phyloP scores from a whole-genome alignment of 768 basidiomycete species.

The Heimioporus sp. region DNA sequence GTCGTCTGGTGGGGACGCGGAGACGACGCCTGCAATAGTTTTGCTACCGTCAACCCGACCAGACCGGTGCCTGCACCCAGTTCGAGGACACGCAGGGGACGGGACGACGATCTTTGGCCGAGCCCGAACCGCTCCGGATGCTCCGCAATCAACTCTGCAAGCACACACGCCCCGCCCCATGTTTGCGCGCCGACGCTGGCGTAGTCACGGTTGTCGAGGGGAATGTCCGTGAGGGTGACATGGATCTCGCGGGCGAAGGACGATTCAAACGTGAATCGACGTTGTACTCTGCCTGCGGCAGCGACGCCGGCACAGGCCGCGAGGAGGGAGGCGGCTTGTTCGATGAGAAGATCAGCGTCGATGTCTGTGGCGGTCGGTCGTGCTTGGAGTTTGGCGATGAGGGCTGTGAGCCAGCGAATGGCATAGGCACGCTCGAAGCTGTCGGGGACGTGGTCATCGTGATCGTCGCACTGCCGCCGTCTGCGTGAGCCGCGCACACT shows the following conservation, averaged over 20 bases:
- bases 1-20: constrained; percentile 7
- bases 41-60: constrained; percentile 42
- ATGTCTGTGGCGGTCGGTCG: background rate
- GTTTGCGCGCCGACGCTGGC: constrained; percentile 81
- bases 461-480: constrained; percentile 11
- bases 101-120: background rate
- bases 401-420: constrained; percentile 70
- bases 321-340: constrained; percentile 58
- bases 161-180: constrained; percentile 83
- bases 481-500: constrained; percentile 59
- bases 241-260: constrained; percentile 19
- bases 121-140: constrained; percentile 53
- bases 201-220: constrained; percentile 68
- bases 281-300: constrained; percentile 56
- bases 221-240: constrained; percentile 61
- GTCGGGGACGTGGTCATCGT: constrained; percentile 43
- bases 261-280: constrained; percentile 47
- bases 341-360: constrained; percentile 40
- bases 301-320: constrained; percentile 63
- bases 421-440: constrained; percentile 68
- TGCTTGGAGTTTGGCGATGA: constrained; percentile 45
- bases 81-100: constrained; percentile 44
- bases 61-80: constrained; percentile 60
- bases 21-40: constrained; percentile 21
- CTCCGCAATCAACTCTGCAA: constrained; percentile 70